Evolutionary conservation across 192 early-diverging fungal genomes (phyloP), one percentile per base, ranked within the genome.

Genomic region (Coemansia asiatica): DNA sequence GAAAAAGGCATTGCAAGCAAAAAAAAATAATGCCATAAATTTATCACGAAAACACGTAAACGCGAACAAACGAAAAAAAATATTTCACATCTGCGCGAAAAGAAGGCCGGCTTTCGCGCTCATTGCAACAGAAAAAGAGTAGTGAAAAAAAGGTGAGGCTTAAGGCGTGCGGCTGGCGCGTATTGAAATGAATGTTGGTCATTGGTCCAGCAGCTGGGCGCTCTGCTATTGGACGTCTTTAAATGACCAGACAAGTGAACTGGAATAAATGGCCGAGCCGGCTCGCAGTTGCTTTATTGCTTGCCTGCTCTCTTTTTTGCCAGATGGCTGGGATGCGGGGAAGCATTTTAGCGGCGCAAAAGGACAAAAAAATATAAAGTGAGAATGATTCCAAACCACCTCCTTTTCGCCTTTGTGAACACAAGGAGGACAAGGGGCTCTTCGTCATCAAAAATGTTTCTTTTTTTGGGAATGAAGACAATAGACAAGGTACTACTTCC

Each of bases 1-100:
- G n/a, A n/a, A n/a, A n/a, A n/a, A 23, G n/a, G 18, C 22, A 18
- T 9, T 1, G 50, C 19, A 3, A 23, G 22, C 22, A 23, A 21
- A 10, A 2, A 53, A 53, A 23, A 53, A 19, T 44, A 13, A 33
- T 6, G 31, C 31, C 8, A 8, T 8, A 2, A 44, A 44, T 16
- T n/a, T 44, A 21, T 53, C 26, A 22, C 26, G 22, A 53, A 53
- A 27, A 26, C 50, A 53, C 50, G 50, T 22, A 53, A 53, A 53
- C 50, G 50, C 50, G 50, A 26, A 53, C 6, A 23, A 4, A 6
- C 50, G n/a, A 23, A 23, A 26, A 26, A 26, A 26, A 53, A 26
- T 53, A 23, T 53, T 53, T 2, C 50, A n/a, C n/a, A n/a, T n/a
- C 9, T 27, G 21, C 50, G 50, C 21, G 50, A 53, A 53, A 53